These are phyloP conservation scores for Nidula microcarpa DNA, from an alignment of 768 basidiomycete species.

Conservation along the genomic window DNA sequence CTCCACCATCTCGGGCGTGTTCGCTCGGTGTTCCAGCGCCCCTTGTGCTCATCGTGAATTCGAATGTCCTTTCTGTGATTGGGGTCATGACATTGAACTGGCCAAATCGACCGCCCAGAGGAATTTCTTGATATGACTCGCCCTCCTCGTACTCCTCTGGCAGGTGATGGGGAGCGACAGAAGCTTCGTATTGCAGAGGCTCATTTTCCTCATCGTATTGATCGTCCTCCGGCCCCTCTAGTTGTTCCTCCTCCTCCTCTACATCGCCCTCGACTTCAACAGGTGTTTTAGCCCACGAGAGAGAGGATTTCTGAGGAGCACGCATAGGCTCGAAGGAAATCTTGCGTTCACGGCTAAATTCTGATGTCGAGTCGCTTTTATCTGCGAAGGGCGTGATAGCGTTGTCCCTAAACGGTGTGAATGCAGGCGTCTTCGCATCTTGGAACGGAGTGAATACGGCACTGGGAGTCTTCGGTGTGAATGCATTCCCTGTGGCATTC, in stretches of 20 bases:
- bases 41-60: conserved; percentile 68
- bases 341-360: conserved; percentile 9
- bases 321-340: conserved; percentile 2
- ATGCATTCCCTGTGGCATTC: conserved; percentile 24
- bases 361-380: conserved; percentile 14
- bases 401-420: conserved; percentile 31
- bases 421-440: conserved; percentile 30
- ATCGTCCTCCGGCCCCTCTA: conserved; percentile 23
- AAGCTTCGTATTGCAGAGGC: conserved; percentile 26
- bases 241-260: conserved; percentile 24
- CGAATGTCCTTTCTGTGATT: conserved; percentile 91
- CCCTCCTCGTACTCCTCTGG: conserved; percentile 31
- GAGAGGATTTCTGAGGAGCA: conserved; percentile 12
- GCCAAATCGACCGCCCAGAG: conserved; percentile 74
- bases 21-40: conserved; percentile 38
- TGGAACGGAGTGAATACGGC: conserved; percentile 38
- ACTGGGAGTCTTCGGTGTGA: conserved; percentile 43
- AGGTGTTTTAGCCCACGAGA: conserved; percentile 14
- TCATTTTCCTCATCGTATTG: conserved; percentile 11
- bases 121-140: conserved; percentile 41
- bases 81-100: conserved; percentile 95
- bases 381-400: conserved; percentile 27
- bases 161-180: conserved; percentile 20
- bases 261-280: conserved; percentile 25
- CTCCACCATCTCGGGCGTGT: conserved; percentile 7